Evolutionary conservation across 768 basidiomycete species (phyloP).

Genomic region (Termitomyces sp.): DNA sequence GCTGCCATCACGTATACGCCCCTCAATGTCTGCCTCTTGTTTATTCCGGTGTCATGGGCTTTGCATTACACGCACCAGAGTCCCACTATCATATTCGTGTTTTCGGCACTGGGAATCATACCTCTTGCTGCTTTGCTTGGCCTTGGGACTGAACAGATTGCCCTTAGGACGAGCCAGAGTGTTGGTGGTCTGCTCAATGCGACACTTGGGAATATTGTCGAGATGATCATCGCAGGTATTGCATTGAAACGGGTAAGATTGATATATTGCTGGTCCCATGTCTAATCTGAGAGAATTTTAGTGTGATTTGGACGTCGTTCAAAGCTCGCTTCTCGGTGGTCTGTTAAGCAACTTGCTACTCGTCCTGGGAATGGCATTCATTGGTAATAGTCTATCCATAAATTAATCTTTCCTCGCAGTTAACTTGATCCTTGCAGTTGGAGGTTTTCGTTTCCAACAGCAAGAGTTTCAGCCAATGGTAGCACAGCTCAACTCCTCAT

Average conservation of each 20-base stretch:
- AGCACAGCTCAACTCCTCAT: conserved; percentile 60
- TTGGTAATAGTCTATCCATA: conserved; percentile 35
- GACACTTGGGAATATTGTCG: conserved; percentile 46
- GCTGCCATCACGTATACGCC: not conserved
- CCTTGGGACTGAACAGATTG: conserved; percentile 50
- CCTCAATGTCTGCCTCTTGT: not conserved
- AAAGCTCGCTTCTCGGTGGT: conserved; percentile 46
- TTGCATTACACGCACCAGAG: not conserved
- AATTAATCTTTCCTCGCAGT: not conserved
- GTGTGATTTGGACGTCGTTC: conserved; percentile 29
- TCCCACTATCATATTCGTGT: not conserved
- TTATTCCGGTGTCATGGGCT: not conserved
- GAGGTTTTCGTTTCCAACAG: conserved; percentile 44
- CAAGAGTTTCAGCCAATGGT: conserved; percentile 52
- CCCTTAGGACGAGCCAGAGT: conserved; percentile 41
- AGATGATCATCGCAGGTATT: conserved; percentile 47
- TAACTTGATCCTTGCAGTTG: conserved; percentile 21
- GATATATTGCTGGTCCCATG: no score
- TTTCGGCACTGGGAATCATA: not conserved
- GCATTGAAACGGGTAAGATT: conserved; percentile 23
- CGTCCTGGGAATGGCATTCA: conserved; percentile 77
- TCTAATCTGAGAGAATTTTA: not conserved
- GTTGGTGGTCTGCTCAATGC: conserved; percentile 52
- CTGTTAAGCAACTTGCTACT: conserved; percentile 71
- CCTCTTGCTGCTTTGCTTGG: conserved; percentile 17